Base-by-base conservation (phyloP, 495 filamentous ascomycete genomes). In the Baudoinia panamericana region DNA sequence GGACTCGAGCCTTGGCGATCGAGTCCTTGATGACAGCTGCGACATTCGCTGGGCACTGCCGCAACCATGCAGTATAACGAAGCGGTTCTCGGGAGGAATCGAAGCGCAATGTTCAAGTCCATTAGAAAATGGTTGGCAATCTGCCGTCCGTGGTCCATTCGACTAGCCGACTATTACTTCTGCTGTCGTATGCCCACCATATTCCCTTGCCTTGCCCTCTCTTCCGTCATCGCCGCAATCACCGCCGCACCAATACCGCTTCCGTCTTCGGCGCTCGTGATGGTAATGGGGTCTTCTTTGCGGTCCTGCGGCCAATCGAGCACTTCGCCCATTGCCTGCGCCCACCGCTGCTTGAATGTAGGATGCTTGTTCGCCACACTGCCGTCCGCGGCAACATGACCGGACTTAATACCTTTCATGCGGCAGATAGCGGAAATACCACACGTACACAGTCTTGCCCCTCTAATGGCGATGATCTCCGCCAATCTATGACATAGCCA, bases 171-270 rank as follows among this genome's bases (percentile, higher is more conserved):
- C n/a, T n/a, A n/a, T n/a, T n/a, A n/a, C n/a, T n/a, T n/a, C n/a
- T n/a, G n/a, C n/a, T n/a, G n/a, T n/a, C n/a, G n/a, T n/a, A n/a
- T n/a, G n/a, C n/a, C n/a, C n/a, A n/a, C n/a, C n/a, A n/a, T n/a
- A n/a, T n/a, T n/a, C n/a, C n/a, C n/a, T n/a, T n/a, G n/a, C n/a
- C n/a, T n/a, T n/a, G n/a, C n/a, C n/a, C n/a, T n/a, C n/a, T n/a
- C n/a, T n/a, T n/a, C n/a, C n/a, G n/a, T n/a, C 35, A 55, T 43
- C 15, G 52, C 52, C 29, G 45, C 45, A 42, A 55, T 53, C 3
- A 55, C 34, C 13, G 52, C 52, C n/a, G 52, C 52, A 16, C 52
- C 52, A 29, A 55, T 34, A 1, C 52, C 52, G 12, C 31, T 40
- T 11, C 52, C 52, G 31, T 55, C 52, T 40, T 55, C 52, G 4